Evolutionary conservation across 768 basidiomycete genomes (phyloP), one percentile per base, ranked within the genome.

Genomic region (Fomitopsis pulvina): DNA sequence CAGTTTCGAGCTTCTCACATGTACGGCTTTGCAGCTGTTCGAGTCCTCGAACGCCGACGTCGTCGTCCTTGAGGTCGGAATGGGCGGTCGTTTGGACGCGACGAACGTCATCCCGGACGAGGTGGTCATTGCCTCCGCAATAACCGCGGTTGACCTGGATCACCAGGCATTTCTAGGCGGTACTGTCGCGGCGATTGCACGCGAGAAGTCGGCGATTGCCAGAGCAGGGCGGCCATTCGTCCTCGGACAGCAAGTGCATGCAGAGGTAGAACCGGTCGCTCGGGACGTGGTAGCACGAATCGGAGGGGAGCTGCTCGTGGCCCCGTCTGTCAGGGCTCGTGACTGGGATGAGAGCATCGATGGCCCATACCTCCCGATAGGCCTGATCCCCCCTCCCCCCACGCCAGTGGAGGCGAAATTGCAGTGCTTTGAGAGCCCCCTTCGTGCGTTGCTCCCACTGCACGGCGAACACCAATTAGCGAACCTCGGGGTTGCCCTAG

Each of bases 31-130:
- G 29, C 64, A 73, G 37, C 65, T 90, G 40, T 92, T 99, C 60
- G 84, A 93, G 61, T 67, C 68, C 7, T 70, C 69, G 2, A 56
- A 68, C n/a, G 74, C 94, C 5, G 94, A 97, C 56, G 60, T 97
- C 32, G 85, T 83, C 20, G 80, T 98, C 9, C 66, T 96, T 39
- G 95, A 99, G 68, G 94, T 92, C 9, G 95, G 96, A 0, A 85
- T 99, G 86, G 96, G 96, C 0, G 96, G 96, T 4, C 74, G 80
- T 2, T 67, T 85, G 44, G 96, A 98, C 63, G 95, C 96, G 18
- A 99, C 96, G 2, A 99, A 99, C 63, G 76, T 87, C 47, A 79
- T 98, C 18, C 78, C 88, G 2, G 78, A 85, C 40, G 71, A 76
- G 0, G 70, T 70, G 45, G 77, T 94, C 37, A 66, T 92, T 27